A percentile compares a stretch with the other conserved stretches of the same genome.
Evolutionary conservation across 106 monocot species (phyloP).

Genomic region (Dendrobium huoshanense): DNA sequence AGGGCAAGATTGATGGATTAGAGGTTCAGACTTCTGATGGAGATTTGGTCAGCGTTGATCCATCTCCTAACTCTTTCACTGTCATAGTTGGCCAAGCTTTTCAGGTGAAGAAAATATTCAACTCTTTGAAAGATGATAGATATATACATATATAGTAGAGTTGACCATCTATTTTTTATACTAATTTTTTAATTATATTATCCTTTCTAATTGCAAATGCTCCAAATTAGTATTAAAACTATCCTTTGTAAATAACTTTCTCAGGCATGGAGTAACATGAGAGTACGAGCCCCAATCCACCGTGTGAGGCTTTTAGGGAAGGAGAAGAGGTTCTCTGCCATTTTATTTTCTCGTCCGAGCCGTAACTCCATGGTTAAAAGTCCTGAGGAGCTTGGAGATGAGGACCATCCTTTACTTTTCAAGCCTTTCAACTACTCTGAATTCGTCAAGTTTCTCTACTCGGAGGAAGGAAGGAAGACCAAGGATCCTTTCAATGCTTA

Average conservation of each 20-base stretch:
- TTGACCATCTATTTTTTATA: no score
- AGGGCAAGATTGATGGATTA: conserved; percentile 33
- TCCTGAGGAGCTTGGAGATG: background rate
- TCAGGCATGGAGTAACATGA: conserved; percentile 3
- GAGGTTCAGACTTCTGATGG: conserved; percentile 29
- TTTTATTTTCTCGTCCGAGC: background rate
- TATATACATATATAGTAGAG: no score
- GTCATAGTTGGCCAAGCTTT: conserved; percentile 22
- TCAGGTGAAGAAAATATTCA: conserved; percentile 1
- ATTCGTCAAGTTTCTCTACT: background rate
- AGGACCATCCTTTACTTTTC: background rate
- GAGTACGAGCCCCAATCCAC: background rate
- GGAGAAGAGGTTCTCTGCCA: background rate
- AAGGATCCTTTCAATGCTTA: background rate
- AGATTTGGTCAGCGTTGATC: conserved; percentile 12
- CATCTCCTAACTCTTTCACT: conserved; percentile 24
- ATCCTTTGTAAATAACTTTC: no score
- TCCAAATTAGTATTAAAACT: background rate
- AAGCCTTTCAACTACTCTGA: background rate
- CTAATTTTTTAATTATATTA: no score
- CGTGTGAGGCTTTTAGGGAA: background rate
- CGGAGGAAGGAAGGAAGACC: background rate
- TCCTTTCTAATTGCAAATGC: background rate
- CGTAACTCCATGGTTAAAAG: background rate
- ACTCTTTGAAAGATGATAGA: no score